Conservation (phyloP, 2,329 filamentous ascomycete species). For the Beauveria sp. region DNA sequence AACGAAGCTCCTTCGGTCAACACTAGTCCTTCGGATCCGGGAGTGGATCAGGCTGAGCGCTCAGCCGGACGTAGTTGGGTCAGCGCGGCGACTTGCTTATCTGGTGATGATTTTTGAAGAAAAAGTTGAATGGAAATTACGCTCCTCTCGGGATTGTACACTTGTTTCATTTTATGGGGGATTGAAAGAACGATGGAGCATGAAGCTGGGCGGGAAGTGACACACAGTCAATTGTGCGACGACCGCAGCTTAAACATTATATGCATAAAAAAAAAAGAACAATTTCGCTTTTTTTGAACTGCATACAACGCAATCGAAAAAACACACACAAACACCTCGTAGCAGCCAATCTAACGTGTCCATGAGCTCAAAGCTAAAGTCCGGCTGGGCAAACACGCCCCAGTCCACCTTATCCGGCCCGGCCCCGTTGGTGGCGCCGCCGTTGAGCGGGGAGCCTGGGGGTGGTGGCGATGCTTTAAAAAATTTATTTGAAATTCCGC, state of each 20-base stretch:
- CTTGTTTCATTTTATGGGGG: too few species aligned
- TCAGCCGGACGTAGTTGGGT: not conserved
- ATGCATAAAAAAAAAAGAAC: too few species aligned
- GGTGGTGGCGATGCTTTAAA: slow-evolving; percentile 20
- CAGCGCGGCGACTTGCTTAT: not conserved
- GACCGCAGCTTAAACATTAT: too few species aligned
- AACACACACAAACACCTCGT: not conserved
- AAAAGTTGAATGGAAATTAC: too few species aligned
- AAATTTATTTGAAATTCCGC: slow-evolving; percentile 41
- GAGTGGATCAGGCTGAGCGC: not conserved
- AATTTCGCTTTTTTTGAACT: too few species aligned
- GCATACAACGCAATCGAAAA: too few species aligned
- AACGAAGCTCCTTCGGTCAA: not conserved
- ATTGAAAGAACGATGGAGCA: too few species aligned
- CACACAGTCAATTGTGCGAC: too few species aligned
- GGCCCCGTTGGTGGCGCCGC: slow-evolving; percentile 16
- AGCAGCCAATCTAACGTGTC: slow-evolving; percentile 34
- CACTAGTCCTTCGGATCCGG: not conserved
- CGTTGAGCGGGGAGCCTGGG: slow-evolving; percentile 34
- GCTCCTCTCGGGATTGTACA: too few species aligned
- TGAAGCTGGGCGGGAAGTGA: too few species aligned
- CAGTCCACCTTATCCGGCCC: slow-evolving; percentile 28
- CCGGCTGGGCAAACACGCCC: slow-evolving; percentile 15
- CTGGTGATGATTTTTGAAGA: not conserved
- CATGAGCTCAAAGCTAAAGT: slow-evolving; percentile 34